Conservation (phyloP, 2,329 filamentous ascomycete species). For the Fusarium sp. region DNA sequence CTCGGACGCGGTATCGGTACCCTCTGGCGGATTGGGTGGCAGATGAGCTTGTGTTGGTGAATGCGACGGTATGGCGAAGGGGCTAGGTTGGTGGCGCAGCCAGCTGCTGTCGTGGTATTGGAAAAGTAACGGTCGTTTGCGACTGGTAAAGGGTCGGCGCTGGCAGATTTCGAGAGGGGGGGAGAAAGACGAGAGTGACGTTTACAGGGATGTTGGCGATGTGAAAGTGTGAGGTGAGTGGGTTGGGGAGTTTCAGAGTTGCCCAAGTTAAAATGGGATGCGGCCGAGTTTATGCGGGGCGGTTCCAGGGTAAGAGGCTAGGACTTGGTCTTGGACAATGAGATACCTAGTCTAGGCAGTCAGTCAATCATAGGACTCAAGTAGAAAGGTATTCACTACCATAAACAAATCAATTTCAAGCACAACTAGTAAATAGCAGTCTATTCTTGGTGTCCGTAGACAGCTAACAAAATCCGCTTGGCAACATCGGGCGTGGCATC, state of each 20-base stretch:
- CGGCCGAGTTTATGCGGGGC: slow-evolving; percentile 3
- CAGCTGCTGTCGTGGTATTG: slow-evolving; percentile 23
- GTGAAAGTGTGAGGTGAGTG: slow-evolving; percentile 13
- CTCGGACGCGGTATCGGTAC: slow-evolving; percentile 4
- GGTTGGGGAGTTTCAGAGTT: slow-evolving; percentile 40
- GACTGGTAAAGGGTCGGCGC: slow-evolving; percentile 9
- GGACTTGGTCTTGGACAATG: slow-evolving; percentile 6
- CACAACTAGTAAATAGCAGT: slow-evolving; percentile 7
- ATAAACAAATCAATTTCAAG: neutral
- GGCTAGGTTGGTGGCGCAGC: slow-evolving; percentile 10
- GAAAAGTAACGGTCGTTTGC: neutral
- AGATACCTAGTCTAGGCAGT: no score
- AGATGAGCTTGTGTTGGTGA: neutral
- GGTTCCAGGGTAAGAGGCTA: slow-evolving; percentile 20
- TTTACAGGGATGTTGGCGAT: slow-evolving; percentile 31
- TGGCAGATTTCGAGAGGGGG: slow-evolving; percentile 24
- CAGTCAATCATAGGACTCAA: no score
- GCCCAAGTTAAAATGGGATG: slow-evolving; percentile 39
- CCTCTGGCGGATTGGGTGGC: neutral
- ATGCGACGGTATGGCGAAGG: neutral
- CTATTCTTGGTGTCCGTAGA: slow-evolving; percentile 32
- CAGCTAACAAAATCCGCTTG: slow-evolving; percentile 2
- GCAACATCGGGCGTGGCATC: slow-evolving; percentile 7
- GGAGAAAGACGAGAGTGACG: slow-evolving; percentile 39
- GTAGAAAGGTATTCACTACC: no score